Base-by-base conservation (phyloP, 2,329 filamentous ascomycete species). In the Knoxdaviesia proteae region DNA sequence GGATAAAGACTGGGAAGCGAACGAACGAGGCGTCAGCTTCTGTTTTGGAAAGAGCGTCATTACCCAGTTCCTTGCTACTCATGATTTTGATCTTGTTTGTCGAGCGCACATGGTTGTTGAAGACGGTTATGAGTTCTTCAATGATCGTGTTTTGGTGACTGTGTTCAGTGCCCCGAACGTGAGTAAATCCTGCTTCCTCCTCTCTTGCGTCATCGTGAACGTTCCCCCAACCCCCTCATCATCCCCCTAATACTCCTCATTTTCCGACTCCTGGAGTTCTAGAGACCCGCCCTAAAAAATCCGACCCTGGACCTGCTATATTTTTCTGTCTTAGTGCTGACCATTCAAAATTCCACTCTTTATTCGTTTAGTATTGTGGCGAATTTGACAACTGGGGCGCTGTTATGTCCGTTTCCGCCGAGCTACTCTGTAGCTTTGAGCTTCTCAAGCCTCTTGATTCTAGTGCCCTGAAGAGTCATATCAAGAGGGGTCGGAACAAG, bases 331-430 rank as follows among this genome's bases (percentile, higher is more conserved):
- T 31, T 11, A 5, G 32, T 47, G 44, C 56, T 61, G 52, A 58
- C 52, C n/a, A 20, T 20, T 20, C 20, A 20, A 20, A 20, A 20
- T 20, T 3, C 20, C 20, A 20, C 20, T 20, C 20, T 20, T 20
- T 31, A 34, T 7, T 29, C 8, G 36, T 34, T 35, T 49, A 93
- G 83, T 96, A 98, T 56, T 98, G 90, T 53, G 90, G 90, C 50
- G 90, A 98, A 59, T 98, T 98, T 51, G 90, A 98, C 57, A 98
- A 98, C 49, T 96, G 90, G 84, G 90, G 90, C 20, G 90, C 90
- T 9, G 87, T 96, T 50, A 98, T 98, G 90, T 94, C 88, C 3
- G 90, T 98, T 29, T 94, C 86, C 1, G 75, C 74, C 9, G 90
- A 96, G 59, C 63, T 98, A 42, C 73, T 98, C 1, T 98, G 90